Evolutionary conservation across 192 early-diverging fungal genomes (phyloP), one percentile per base, ranked within the genome.

Genomic region (Coemansia sp.): DNA sequence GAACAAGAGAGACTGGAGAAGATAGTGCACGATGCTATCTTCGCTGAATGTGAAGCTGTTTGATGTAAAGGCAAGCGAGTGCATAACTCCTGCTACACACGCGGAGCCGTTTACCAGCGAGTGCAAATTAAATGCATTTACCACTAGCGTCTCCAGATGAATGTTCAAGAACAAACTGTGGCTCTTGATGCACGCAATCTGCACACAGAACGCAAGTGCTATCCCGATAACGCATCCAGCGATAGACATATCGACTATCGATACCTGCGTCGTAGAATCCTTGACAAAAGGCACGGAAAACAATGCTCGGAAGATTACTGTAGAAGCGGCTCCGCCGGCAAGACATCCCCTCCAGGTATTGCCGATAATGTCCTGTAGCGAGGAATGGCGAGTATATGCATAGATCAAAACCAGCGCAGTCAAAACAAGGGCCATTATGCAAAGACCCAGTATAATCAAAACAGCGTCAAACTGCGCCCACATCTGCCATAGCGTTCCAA

Each of bases 401-500:
- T 71, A 67, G 4, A 83, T 14, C 2, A 59, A 13, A 1, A 38
- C 60, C 64, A 75, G 58, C 0, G 70, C 48, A 0, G 19, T 63
- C 5, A 69, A 17, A 0, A 65, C 38, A 66, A 71, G 53, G 4
- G 58, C 19, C 37, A 94, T 70, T 2, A 93, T 73, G 11, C 80
- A 46, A 1, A 90, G 83, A 10, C 97, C 97, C 8, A 89, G 63
- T 0, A 86, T 64, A 72, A 98, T 97, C 40, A 92, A 78, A 2
- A 84, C 82, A 7, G 87, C 75, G 57, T 98, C 94, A 70, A 98
- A 98, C 38, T 94, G 92, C 14, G 95, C 93, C 97, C 97, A 98
- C 44, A 93, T 87, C 39, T 86, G 77, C n/a, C 93, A 88, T 63
- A 92, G 87, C 16, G 88, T 86, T 13, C 85, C 84, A 13, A 98